phyloP scores from a whole-genome alignment of 352 stramenopile species.

The Phytophthora macrochlamydospora region DNA sequence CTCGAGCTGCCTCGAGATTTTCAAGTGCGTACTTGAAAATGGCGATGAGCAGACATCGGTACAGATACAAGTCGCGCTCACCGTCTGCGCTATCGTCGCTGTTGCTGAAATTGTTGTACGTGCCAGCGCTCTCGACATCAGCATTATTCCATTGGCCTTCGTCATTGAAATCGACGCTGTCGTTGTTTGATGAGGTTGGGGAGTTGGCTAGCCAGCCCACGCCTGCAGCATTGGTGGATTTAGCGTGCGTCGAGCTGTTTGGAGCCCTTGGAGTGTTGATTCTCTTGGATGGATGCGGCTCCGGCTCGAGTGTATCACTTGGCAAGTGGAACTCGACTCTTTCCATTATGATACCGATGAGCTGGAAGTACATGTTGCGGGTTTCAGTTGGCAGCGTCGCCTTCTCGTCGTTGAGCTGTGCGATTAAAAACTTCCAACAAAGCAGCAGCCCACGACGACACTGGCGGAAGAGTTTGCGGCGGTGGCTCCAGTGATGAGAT shows the following conservation, averaged over 20 bases:
- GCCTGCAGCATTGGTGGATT: constrained; percentile 1
- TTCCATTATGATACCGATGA: constrained; percentile 68
- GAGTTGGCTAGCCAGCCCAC: constrained; percentile 40
- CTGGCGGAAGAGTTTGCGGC: constrained; percentile 55
- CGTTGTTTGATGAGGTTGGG: constrained; percentile 24
- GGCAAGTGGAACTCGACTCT: constrained; percentile 69
- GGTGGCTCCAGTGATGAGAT: constrained; percentile 19
- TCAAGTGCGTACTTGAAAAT: constrained; percentile 78
- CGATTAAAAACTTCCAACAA: constrained; percentile 71
- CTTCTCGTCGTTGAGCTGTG: constrained; percentile 61
- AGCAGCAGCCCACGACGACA: constrained; percentile 63
- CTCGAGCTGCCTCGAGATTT: constrained; percentile 53
- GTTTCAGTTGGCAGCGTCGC: constrained; percentile 35
- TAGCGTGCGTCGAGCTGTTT: constrained; percentile 13
- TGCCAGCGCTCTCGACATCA: constrained; percentile 24
- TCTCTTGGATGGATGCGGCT: background rate
- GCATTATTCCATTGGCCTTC: constrained; percentile 8
- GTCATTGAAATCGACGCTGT: constrained; percentile 27
- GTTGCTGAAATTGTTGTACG: constrained; percentile 8
- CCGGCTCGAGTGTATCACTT: constrained; percentile 8
- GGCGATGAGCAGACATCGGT: constrained; percentile 72
- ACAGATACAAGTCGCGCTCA: constrained; percentile 64
- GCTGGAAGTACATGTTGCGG: constrained; percentile 65
- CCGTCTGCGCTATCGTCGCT: constrained; percentile 43
- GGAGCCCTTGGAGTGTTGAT: constrained; percentile 17